Evolutionary conservation across 805 yeast species (phyloP).

Genomic region (Starmerella gropengiesseri): DNA sequence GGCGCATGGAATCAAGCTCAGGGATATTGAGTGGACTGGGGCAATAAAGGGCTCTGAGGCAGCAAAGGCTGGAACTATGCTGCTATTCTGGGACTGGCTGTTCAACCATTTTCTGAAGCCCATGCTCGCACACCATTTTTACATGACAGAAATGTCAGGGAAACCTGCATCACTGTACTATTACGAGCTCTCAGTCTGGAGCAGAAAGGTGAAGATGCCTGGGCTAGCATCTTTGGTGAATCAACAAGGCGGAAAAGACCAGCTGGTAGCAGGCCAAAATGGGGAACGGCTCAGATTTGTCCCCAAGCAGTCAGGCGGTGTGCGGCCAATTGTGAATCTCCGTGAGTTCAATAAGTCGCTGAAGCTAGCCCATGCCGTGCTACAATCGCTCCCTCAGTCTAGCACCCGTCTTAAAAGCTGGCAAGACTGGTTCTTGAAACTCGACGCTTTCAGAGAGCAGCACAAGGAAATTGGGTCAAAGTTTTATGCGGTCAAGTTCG

Average conservation of each 20-base stretch:
- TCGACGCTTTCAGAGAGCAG: constrained; percentile 29
- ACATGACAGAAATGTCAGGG: constrained; percentile 46
- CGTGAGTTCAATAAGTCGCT: constrained; percentile 13
- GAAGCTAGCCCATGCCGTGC: constrained; percentile 21
- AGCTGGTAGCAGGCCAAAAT: constrained; percentile 29
- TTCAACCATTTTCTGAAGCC: constrained; percentile 38
- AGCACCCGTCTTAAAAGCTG: constrained; percentile 7
- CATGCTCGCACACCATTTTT: constrained; percentile 46
- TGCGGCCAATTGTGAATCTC: constrained; percentile 20
- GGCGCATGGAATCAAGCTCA: constrained; percentile 32
- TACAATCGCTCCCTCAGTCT: constrained; percentile 35
- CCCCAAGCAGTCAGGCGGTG: constrained; percentile 19
- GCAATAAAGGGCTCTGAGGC: not conserved
- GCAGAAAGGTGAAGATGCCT: constrained; percentile 35
- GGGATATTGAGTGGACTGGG: constrained; percentile 42
- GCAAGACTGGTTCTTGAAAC: constrained; percentile 37
- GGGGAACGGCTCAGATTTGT: constrained; percentile 34
- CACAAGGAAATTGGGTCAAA: constrained; percentile 26
- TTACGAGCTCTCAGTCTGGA: constrained; percentile 22
- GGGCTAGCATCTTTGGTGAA: constrained; percentile 23
- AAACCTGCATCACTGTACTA: constrained; percentile 13
- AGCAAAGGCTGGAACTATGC: constrained; percentile 25
- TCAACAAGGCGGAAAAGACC: constrained; percentile 35
- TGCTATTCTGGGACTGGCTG: constrained; percentile 48
- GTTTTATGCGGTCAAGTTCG: constrained; percentile 55